Percentiles rank a stretch among this genome's conserved stretches.
These are phyloP conservation scores for Metarhizium rileyi DNA, from an alignment of 2,329 filamentous ascomycete species.

Conservation along the genomic window DNA sequence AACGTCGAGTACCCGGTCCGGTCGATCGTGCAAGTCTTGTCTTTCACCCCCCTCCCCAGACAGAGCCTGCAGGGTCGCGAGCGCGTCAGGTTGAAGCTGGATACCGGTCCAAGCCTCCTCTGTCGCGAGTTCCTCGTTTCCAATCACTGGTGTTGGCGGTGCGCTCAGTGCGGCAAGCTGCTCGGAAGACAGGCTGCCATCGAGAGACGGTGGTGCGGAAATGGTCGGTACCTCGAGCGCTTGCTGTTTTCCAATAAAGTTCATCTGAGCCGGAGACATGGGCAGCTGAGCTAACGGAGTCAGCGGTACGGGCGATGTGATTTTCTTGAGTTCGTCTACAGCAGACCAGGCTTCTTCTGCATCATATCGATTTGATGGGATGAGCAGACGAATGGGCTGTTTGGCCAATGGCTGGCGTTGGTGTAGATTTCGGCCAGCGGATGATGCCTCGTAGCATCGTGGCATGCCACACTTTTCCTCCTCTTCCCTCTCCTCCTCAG, in stretches of 20 bases:
- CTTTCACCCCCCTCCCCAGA: slow-evolving; percentile 38
- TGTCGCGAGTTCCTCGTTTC: slow-evolving; percentile 40
- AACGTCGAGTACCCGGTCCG: slow-evolving; percentile 34
- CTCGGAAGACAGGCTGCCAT: slow-evolving; percentile 81
- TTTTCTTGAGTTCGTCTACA: slow-evolving; percentile 34
- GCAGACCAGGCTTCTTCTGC: slow-evolving; percentile 34
- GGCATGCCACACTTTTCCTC: slow-evolving; percentile 38
- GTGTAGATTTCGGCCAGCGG: slow-evolving; percentile 27
- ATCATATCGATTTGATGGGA: slow-evolving; percentile 32
- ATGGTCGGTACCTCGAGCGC: slow-evolving; percentile 59
- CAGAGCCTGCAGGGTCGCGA: slow-evolving; percentile 71
- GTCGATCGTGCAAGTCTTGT: slow-evolving; percentile 45
- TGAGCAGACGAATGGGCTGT: slow-evolving; percentile 37
- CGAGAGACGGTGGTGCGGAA: slow-evolving; percentile 77
- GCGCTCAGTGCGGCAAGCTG: slow-evolving; percentile 77
- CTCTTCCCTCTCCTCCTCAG: slow-evolving; percentile 72
- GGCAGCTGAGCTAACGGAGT: slow-evolving; percentile 59
- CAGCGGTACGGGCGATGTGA: slow-evolving; percentile 48
- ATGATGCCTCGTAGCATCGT: slow-evolving; percentile 15
- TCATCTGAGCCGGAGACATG: slow-evolving; percentile 66
- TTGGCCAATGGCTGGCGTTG: slow-evolving; percentile 21
- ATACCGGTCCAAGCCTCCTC: slow-evolving; percentile 63
- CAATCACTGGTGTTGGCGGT: slow-evolving; percentile 71
- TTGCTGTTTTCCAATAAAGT: slow-evolving; percentile 56
- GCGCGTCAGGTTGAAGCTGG: slow-evolving; percentile 66